Conservation (phyloP, 306 rosid species). For the Psophocarpus tetragonolobus region DNA sequence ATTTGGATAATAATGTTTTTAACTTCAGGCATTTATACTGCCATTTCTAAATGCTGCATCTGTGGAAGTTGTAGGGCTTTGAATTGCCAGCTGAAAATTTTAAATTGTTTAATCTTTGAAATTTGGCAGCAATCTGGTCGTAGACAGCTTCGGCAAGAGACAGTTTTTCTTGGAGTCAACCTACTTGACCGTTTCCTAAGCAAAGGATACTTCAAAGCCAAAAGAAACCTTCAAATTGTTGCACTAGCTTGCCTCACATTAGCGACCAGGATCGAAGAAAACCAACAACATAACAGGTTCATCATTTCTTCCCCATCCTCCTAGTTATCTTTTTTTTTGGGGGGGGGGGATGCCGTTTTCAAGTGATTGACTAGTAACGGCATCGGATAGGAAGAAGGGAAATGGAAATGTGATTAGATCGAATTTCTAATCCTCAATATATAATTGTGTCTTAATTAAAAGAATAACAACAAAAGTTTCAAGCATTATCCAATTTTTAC, state of each 20-base stretch:
- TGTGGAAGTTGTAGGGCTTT: neutral
- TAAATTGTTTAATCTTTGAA: slow-evolving; percentile 17
- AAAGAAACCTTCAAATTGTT: slow-evolving; percentile 62
- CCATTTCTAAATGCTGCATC: neutral
- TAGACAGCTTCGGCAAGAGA: slow-evolving; percentile 73
- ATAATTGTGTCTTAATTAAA: neutral
- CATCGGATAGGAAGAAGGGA: neutral
- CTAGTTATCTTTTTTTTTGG: neutral
- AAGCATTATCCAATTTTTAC: neutral
- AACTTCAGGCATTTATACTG: neutral
- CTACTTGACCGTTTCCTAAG: slow-evolving; percentile 80
- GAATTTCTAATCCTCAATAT: no score
- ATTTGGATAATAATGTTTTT: neutral
- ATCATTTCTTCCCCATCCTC: neutral
- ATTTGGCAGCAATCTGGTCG: slow-evolving; percentile 57
- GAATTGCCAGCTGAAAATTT: slow-evolving; percentile 1
- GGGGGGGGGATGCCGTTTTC: neutral
- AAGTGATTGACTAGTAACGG: neutral
- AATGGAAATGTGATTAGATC: neutral
- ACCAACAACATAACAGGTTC: slow-evolving; percentile 78
- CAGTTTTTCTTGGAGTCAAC: slow-evolving; percentile 76
- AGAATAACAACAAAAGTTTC: neutral
- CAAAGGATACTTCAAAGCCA: slow-evolving; percentile 76
- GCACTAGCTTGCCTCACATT: slow-evolving; percentile 85
- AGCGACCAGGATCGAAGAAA: slow-evolving; percentile 93